Evolutionary conservation across 495 filamentous ascomycete genomes (phyloP), one percentile per base, ranked within the genome.

Genomic region (Paragyromitra xinjiangensis): DNA sequence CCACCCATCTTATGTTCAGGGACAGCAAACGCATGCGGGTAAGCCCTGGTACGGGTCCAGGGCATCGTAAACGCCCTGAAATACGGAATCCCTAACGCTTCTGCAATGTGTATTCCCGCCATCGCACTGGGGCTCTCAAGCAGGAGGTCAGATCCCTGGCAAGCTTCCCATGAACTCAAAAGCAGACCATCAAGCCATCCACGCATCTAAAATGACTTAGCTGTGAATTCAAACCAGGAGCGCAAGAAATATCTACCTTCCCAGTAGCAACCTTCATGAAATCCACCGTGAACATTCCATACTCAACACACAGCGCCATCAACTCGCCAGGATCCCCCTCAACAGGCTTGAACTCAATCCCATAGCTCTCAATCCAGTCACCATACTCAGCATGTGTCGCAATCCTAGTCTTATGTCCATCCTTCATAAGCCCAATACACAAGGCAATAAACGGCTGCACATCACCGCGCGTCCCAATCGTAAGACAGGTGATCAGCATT

Each of bases 51-150:
- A 56, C 94, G 90, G 0, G 96, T 95, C 95, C 95, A 99, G 14
- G 95, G 96, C 95, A 99, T 99, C 19, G 95, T 95, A 83, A 99
- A 99, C 0, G 94, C 96, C 73, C 95, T 90, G 87, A 98, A 98
- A 82, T 99, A 99, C 6, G 95, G 95, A 64, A 99, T 96, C 42
- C 88, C 87, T 5, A 99, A 87, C 6, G 94, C 94, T 84, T 99
- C 96, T n/a, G 95, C 95, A 74, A 99, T 98, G 83, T 99, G 95
- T 55, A 99, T 97, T 39, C 95, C 95, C 9, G 91, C 94, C 95
- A 99, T 99, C 55, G 96, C 94, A 77, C 91, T 94, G n/a, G 95
- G 95, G 55, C 92, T 95, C 78, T 99, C 95, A 64, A 99, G 96
- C 16, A 99, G 86, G 45, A 99, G 85, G 82, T 99, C 95, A 64